Evolutionary conservation across 2,329 filamentous ascomycete genomes (phyloP), one percentile per base, ranked within the genome.

Genomic region (Pestalotiopsis sp.): DNA sequence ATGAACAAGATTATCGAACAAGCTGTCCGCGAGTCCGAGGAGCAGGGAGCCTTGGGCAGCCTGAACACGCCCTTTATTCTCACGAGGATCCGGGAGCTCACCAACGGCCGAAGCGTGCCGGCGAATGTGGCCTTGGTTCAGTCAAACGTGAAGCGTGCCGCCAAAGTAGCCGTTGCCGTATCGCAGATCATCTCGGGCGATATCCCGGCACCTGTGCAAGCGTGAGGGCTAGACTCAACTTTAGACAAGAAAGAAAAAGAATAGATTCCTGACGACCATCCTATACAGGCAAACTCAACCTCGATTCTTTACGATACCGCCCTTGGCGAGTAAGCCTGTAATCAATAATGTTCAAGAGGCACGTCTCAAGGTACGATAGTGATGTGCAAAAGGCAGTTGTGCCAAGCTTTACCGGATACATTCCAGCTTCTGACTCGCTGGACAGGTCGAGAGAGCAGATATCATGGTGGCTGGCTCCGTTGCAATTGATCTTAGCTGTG

Each of bases 391-490:
- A 26, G 26, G 26, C 26, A 26, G 26, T 1, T 26, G 1, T 26
- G 26, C 26, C 26, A 5, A 26, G 26, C 26, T 26, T 26, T 26
- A 3, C 4, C 4, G 3, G 26, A 26, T 5, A 26, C 26, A 26
- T 26, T 26, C 26, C 26, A 26, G 5, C 26, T 9, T 20, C 62
- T 65, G 35, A 65, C 24, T 55, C 13, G 3, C 7, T 11, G 20
- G 9, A 58, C 39, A 66, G 64, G 20, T 56, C 9, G 26, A 55
- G 56, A 10, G 77, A 70, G 82, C 85, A 64, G 90, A 94, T 71
- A 86, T 98, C n/a, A 81, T 98, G 35, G 93, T 98, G 57, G 93
- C 94, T 64, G 95, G 94, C n/a, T 94, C 94, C 13, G 87, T 98
- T 38, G 95, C 95, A 17, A 85, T 97, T 70, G 95, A 98, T 78